Evolutionary conservation across 2,329 filamentous ascomycete genomes (phyloP), one percentile per base, ranked within the genome.

Genomic region (Tolypocladium ovalisporum): DNA sequence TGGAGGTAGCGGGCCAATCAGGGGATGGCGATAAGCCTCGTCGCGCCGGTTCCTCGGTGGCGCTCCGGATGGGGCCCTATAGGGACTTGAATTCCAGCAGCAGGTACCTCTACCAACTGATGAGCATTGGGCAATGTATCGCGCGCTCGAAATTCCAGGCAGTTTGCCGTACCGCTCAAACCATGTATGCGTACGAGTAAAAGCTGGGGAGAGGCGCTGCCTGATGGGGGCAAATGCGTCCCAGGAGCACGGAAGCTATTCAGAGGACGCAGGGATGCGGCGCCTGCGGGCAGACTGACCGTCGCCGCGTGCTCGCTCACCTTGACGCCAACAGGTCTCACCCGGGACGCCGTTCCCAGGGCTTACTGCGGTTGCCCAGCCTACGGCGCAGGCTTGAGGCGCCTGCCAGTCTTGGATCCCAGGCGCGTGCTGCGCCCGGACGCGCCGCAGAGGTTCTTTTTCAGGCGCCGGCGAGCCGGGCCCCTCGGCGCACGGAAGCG

Each of bases 11-110:
- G 13, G 49, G 55, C 68, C 68, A 70, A 70, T 70, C 62, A 65
- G 13, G 35, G 47, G 8, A 52, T 58, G 55, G 59, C 64, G 68
- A 70, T 70, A 70, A 70, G 67, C 62, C 57, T 55, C 29, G 63
- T 47, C 42, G 52, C 40, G 52, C 34, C 42, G 59, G 58, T 57
- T 39, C 42, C 29, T 54, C 53, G 34, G 53, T 58, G 56, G 56
- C 56, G 56, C 52, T 57, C 52, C 40, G 52, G 53, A 54, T 49
- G 56, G 54, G 44, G 54, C 52, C 42, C 42, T 29, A 52, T n/a
- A 27, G 42, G 40, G 40, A 42, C 40, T 44, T 27, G 24, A 3
- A 32, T 24, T 29, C 27, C 15, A 5, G 27, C 24, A 15, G 13
- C 15, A 49, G 27, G 44, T 49, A 32, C 27, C 44, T 29, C 27